phyloP scores from a whole-genome alignment of 805 yeast genomes.

The Candida gorgasii region DNA sequence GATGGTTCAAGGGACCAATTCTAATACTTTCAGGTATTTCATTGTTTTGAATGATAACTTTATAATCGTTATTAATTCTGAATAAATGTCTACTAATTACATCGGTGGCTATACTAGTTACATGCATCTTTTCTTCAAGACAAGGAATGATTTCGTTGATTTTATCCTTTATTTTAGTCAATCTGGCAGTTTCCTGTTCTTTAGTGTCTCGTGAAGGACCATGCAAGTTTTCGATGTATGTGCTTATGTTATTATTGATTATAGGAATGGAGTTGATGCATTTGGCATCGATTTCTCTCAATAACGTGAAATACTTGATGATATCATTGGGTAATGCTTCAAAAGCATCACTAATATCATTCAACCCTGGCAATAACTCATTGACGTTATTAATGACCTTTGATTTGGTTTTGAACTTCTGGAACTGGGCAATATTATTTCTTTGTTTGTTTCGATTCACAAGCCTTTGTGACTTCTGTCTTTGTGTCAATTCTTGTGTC shows the following conservation, averaged over 20 bases:
- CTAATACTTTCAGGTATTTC: slow-evolving; percentile 84
- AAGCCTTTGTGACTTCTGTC: slow-evolving; percentile 28
- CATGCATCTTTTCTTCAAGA: slow-evolving; percentile 95
- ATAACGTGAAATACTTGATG: slow-evolving; percentile 78
- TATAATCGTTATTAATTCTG: slow-evolving; percentile 79
- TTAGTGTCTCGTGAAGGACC: background rate
- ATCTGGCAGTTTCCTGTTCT: slow-evolving; percentile 9
- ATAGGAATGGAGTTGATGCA: slow-evolving; percentile 75
- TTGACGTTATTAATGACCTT: slow-evolving; percentile 32
- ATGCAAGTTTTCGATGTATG: slow-evolving; percentile 36
- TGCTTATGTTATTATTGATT: slow-evolving; percentile 55
- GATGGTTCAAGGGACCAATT: slow-evolving; percentile 81
- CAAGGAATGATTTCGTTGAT: slow-evolving; percentile 82
- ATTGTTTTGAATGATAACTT: slow-evolving; percentile 62
- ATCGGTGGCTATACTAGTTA: slow-evolving; percentile 87
- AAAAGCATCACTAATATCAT: slow-evolving; percentile 87
- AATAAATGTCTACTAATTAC: slow-evolving; percentile 64
- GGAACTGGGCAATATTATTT: slow-evolving; percentile 20
- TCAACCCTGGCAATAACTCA: slow-evolving; percentile 71
- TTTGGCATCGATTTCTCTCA: slow-evolving; percentile 94
- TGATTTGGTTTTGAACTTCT: slow-evolving; percentile 35
- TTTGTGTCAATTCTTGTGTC: slow-evolving; percentile 26
- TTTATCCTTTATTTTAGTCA: slow-evolving; percentile 38
- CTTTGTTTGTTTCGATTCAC: slow-evolving; percentile 9
- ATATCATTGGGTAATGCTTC: slow-evolving; percentile 87